Conservation (phyloP, 208 protist species). For the Leishmania braziliensis region DNA sequence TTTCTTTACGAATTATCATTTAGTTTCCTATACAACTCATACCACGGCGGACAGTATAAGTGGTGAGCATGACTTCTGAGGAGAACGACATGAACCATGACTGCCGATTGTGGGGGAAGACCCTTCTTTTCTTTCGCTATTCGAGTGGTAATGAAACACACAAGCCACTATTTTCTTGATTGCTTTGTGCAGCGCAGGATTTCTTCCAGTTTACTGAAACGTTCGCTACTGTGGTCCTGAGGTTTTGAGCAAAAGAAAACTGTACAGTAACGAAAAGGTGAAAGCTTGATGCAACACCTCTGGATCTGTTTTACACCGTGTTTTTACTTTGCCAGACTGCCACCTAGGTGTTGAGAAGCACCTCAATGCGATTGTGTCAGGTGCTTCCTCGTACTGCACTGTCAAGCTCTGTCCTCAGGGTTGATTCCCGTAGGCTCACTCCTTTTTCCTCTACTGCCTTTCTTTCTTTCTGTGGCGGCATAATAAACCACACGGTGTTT, state of each 20-base stretch:
- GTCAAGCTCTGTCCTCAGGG: not conserved
- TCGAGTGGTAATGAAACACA: not conserved
- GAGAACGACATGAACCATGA: not conserved
- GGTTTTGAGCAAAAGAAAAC: not conserved
- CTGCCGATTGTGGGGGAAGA: no score
- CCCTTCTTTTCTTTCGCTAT: not conserved
- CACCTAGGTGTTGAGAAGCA: not conserved
- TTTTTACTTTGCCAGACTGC: not conserved
- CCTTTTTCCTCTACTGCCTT: not conserved
- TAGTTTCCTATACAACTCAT: not conserved
- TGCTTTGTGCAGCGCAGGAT: not conserved
- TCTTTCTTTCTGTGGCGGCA: not conserved
- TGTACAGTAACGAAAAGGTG: not conserved
- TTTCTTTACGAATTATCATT: not conserved
- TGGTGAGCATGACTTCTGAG: not conserved
- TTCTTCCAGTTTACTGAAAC: not conserved
- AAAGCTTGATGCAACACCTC: not conserved
- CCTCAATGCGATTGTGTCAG: not conserved
- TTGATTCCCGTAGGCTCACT: not conserved
- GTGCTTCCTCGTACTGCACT: not conserved
- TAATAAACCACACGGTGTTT: not conserved
- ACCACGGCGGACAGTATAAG: not conserved
- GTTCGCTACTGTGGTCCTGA: not conserved
- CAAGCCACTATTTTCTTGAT: not conserved
- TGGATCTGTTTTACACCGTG: not conserved